Base-by-base conservation (phyloP, 2,329 filamentous ascomycete species). In the Diaporthe sp. region DNA sequence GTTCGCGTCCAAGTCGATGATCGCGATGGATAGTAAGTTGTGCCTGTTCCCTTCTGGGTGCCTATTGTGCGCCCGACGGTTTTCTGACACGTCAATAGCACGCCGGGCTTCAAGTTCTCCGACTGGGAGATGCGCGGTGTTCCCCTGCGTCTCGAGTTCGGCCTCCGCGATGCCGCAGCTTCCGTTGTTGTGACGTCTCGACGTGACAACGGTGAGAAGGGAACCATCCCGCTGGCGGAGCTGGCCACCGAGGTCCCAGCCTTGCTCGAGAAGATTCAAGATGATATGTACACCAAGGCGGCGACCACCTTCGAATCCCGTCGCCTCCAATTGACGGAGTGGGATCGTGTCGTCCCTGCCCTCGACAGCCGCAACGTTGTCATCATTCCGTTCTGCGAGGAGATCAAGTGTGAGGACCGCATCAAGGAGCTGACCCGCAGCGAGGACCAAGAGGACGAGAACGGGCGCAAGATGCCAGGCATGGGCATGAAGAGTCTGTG, bases 61-160 rank as follows among this genome's bases (percentile, higher is more conserved):
- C 6, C 12, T 8, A 2, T 51, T 19, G 44, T 51, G 44, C 8
- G 10, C 28, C 17, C 10, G 31, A 68, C 3, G 12, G 22, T 19
- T 51, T 17, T 6, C 44, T 68, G 12, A 68, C 58, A 42, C 39
- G 25, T 17, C 12, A 68, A 51, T 2, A 68, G 62, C 92, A 92
- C 95, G 76, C 96, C 97, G 53, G 95, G 95, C 78, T 98, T 94
- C 93, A 99, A 99, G 86, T 99, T 99, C 89, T 98, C 97, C 86
- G 96, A 99, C 86, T 98, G 95, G 95, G 97, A 99, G 85, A 90
- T 98, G 80, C 97, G 96, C 86, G 97, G 97, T 83, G 94, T 98
- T 57, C 97, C 97, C 62, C 91, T 99, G 51, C 94, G 97, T 76
- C 90, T 99, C 75, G 97, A 99, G 85, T 98, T 98, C 82, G 97